Evolutionary conservation across 176 grass and related monocot genomes (phyloP).

Genomic region (Oryza rufipogon): DNA sequence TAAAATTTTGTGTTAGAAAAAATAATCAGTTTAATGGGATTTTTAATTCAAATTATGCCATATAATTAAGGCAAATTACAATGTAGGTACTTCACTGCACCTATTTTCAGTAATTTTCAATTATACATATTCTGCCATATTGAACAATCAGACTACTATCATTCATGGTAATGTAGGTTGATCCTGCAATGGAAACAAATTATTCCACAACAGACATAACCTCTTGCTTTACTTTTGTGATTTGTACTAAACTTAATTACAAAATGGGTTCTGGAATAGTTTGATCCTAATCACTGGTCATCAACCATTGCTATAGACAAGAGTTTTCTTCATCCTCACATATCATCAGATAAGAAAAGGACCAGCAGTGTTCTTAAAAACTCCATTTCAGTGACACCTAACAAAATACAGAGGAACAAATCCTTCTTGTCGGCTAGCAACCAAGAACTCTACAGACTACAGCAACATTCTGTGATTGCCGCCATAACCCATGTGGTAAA

Average conservation of each 20-base stretch:
- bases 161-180: background rate
- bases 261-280: background rate
- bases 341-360: background rate
- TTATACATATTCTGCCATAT: no score
- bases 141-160: background rate
- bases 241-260: background rate
- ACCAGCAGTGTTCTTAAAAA: no score
- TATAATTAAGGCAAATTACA: no score
- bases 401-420: no score
- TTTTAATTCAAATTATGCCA: no score
- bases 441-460: no score
- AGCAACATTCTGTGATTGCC: background rate
- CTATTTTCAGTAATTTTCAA: no score
- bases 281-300: background rate
- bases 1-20: no score
- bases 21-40: no score
- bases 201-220: background rate
- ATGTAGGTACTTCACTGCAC: no score
- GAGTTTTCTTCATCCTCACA: background rate
- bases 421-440: no score
- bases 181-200: background rate
- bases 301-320: background rate
- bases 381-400: background rate
- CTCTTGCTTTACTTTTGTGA: background rate
- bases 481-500: background rate